Percentiles rank a stretch among this genome's conserved stretches.
Conservation (phyloP, 805 yeast species). For the Wickerhamiella cacticola region DNA sequence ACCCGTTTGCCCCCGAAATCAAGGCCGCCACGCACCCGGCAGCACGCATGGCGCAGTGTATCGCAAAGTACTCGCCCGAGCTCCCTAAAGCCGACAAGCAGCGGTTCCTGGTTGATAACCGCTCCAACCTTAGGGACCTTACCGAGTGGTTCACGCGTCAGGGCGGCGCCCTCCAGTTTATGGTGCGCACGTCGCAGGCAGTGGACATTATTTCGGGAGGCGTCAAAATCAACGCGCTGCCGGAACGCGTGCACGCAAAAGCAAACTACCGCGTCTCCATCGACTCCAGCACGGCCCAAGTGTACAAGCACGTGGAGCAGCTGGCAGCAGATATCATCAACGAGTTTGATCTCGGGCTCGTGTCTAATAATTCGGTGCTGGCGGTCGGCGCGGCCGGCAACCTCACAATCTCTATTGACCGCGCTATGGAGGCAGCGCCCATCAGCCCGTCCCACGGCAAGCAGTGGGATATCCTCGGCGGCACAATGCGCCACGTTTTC, state of each 20-base stretch:
- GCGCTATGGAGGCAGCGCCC: conserved; percentile 41
- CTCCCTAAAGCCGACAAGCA: conserved; percentile 21
- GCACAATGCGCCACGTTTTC: conserved; percentile 49
- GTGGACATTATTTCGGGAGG: conserved; percentile 60
- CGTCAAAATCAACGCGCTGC: conserved; percentile 62
- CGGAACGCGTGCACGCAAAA: conserved; percentile 44
- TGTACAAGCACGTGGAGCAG: conserved; percentile 30
- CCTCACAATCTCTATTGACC: conserved; percentile 20
- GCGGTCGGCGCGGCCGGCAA: neutral
- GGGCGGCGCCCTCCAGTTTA: conserved; percentile 27
- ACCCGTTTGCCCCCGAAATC: conserved; percentile 32
- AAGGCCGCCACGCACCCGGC: conserved; percentile 33
- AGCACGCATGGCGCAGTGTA: conserved; percentile 42
- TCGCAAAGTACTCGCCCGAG: conserved; percentile 40
- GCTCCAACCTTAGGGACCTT: conserved; percentile 10
- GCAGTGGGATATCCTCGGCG: conserved; percentile 47
- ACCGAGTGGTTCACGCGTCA: conserved; percentile 5
- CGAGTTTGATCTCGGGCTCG: conserved; percentile 37
- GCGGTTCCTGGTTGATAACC: no score
- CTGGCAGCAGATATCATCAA: conserved; percentile 34
- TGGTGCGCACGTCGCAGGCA: conserved; percentile 55
- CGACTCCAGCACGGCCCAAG: conserved; percentile 39
- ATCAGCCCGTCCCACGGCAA: conserved; percentile 34
- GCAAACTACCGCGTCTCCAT: conserved; percentile 56
- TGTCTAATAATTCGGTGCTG: conserved; percentile 21